A percentile compares a stretch with the other conserved stretches of the same genome.
phyloP scores from a whole-genome alignment of 345 rosid species.

The Linum tenue region DNA sequence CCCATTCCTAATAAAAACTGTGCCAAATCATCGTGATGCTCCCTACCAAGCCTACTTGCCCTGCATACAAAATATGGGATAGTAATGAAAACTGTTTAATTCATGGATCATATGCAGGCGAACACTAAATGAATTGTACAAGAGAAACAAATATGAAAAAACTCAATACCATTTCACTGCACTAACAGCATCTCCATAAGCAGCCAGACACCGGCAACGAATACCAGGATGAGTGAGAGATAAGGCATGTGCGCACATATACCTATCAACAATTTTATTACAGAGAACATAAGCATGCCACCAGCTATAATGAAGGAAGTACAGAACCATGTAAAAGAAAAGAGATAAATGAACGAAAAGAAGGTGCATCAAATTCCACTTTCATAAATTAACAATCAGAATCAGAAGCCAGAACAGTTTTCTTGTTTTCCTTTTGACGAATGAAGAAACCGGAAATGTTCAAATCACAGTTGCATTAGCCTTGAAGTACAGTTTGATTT shows the following conservation, averaged over 20 bases:
- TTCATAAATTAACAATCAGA: no score
- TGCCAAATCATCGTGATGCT: constrained; percentile 98
- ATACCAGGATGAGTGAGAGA: constrained; percentile 96
- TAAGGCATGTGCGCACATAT: constrained; percentile 95
- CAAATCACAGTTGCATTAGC: no score
- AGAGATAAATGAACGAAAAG: not conserved
- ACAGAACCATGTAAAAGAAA: not conserved
- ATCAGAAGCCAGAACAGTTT: no score
- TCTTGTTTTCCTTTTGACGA: no score
- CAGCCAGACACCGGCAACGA: constrained; percentile 96
- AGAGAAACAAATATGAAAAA: constrained; percentile 6
- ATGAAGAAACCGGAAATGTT: no score
- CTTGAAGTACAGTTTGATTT: no score
- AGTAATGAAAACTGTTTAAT: constrained; percentile 1
- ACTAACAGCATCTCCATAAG: constrained; percentile 95
- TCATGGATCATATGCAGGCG: constrained; percentile 2
- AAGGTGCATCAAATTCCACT: no score
- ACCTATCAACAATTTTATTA: constrained; percentile 35
- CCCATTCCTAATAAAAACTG: constrained; percentile 99
- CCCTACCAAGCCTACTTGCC: constrained; percentile 98
- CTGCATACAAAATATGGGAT: constrained; percentile 36
- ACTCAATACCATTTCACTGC: constrained; percentile 85
- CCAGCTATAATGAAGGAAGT: not conserved
- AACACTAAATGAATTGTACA: not conserved
- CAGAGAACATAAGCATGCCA: not conserved